Evolutionary conservation across 2,329 filamentous ascomycete genomes (phyloP).

Genomic region (Plectosphaerella plurivora): DNA sequence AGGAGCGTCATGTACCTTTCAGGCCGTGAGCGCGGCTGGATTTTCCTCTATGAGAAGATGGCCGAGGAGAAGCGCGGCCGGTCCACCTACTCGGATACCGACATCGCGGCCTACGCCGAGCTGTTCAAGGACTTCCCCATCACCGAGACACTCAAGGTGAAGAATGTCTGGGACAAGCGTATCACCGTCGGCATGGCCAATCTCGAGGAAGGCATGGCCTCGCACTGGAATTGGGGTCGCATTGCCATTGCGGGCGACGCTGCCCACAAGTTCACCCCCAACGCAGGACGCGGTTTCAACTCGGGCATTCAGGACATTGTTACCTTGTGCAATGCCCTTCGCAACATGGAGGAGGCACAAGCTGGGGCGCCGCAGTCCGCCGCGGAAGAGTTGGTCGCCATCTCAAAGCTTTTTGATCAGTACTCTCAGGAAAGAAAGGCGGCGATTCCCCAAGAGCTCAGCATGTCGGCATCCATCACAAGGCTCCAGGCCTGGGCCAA

Average conservation of each 20-base stretch:
- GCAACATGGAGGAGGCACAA: background rate
- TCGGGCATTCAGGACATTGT: constrained; percentile 27
- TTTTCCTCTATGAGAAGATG: constrained; percentile 27
- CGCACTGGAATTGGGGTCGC: constrained; percentile 28
- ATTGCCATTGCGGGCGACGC: constrained; percentile 31
- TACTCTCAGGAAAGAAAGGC: constrained; percentile 46
- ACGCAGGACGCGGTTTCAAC: constrained; percentile 27
- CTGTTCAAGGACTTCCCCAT: constrained; percentile 21
- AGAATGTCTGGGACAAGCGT: constrained; percentile 21
- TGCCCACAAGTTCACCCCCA: constrained; percentile 31
- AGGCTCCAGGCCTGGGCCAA: constrained; percentile 21
- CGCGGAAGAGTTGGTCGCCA: no score
- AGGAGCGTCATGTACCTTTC: constrained; percentile 22
- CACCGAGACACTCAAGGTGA: constrained; percentile 18
- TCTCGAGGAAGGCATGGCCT: constrained; percentile 30
- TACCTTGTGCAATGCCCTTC: constrained; percentile 20
- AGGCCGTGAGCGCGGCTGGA: constrained; percentile 21
- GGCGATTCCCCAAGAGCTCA: background rate
- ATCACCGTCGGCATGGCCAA: constrained; percentile 21
- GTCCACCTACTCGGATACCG: constrained; percentile 17
- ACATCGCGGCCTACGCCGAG: constrained; percentile 17
- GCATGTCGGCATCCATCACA: constrained; percentile 3
- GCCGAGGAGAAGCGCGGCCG: constrained; percentile 17
- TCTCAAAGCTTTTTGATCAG: no score
- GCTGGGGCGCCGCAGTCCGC: background rate